Conservation (phyloP, 2,329 filamentous ascomycete genomes). For the Incumbomyces delicatus region DNA sequence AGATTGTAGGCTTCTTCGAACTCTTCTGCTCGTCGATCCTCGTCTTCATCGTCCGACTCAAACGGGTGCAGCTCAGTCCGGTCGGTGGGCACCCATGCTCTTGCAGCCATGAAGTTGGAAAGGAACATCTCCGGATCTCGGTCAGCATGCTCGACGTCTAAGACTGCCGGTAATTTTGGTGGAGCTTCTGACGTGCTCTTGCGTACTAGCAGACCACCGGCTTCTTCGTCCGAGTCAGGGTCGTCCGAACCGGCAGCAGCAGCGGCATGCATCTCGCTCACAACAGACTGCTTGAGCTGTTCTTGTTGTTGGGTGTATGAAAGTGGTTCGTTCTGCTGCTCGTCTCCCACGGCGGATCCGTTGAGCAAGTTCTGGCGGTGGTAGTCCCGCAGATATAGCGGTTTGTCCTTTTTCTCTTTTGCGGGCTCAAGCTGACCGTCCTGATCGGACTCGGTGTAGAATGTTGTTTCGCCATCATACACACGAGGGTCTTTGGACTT, state of each 20-base stretch:
- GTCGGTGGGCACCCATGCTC: constrained; percentile 72
- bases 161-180: constrained; percentile 41
- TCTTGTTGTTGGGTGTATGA: constrained; percentile 88
- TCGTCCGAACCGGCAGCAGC: constrained; percentile 34
- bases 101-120: constrained; percentile 88
- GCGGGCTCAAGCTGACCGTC: constrained; percentile 12
- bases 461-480: constrained; percentile 70
- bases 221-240: constrained; percentile 40
- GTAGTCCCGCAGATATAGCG: constrained; percentile 79
- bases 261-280: constrained; percentile 68
- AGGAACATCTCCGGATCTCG: constrained; percentile 85
- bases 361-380: constrained; percentile 81
- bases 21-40: constrained; percentile 65
- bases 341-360: constrained; percentile 49
- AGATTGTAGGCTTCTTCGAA: constrained; percentile 93
- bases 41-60: constrained; percentile 80
- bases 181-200: constrained; percentile 45
- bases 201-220: constrained; percentile 61
- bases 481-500: constrained; percentile 82
- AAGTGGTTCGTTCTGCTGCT: constrained; percentile 44
- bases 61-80: constrained; percentile 65
- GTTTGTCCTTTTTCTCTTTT: constrained; percentile 61
- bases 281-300: constrained; percentile 64
- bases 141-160: constrained; percentile 66
- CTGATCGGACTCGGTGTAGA: constrained; percentile 55